phyloP scores from a whole-genome alignment of 768 basidiomycete genomes.

The Roridomyces roridus region DNA sequence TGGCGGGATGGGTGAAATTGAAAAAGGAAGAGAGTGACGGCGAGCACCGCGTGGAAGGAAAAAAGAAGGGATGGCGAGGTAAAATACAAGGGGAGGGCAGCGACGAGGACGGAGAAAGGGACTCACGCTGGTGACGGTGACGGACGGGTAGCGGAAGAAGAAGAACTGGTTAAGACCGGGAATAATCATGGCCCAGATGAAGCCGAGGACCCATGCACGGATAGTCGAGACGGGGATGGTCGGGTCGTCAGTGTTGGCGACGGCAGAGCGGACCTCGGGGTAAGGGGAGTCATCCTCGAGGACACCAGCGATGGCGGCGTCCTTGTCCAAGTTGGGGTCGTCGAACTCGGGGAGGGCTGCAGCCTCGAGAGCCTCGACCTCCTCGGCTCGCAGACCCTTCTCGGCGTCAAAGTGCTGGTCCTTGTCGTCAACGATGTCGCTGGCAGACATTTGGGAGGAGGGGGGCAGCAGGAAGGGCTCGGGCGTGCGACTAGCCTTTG shows the following conservation, averaged over 20 bases:
- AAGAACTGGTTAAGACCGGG: conserved; percentile 78
- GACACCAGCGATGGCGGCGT: conserved; percentile 47
- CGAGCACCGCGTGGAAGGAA: no score
- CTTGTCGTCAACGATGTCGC: not conserved
- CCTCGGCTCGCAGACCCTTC: conserved; percentile 2
- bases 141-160: conserved; percentile 69
- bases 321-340: conserved; percentile 61
- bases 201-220: conserved; percentile 75
- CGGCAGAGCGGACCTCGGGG: conserved; percentile 63
- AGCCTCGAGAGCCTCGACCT: conserved; percentile 18
- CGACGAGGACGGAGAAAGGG: not conserved
- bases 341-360: conserved; percentile 49
- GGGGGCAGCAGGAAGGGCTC: no score
- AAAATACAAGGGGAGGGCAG: not conserved
- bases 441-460: no score
- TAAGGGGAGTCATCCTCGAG: conserved; percentile 61
- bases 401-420: conserved; percentile 1
- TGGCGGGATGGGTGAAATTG: not conserved
- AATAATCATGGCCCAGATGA: conserved; percentile 64
- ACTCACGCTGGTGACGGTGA: conserved; percentile 57
- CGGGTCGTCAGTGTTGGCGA: conserved; percentile 48
- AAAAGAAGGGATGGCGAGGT: not conserved
- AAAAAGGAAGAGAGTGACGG: not conserved
- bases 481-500: no score
- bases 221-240: conserved; percentile 44